Evolutionary conservation across 805 yeast species (phyloP).

Genomic region (Ogataea nonfermentans): DNA sequence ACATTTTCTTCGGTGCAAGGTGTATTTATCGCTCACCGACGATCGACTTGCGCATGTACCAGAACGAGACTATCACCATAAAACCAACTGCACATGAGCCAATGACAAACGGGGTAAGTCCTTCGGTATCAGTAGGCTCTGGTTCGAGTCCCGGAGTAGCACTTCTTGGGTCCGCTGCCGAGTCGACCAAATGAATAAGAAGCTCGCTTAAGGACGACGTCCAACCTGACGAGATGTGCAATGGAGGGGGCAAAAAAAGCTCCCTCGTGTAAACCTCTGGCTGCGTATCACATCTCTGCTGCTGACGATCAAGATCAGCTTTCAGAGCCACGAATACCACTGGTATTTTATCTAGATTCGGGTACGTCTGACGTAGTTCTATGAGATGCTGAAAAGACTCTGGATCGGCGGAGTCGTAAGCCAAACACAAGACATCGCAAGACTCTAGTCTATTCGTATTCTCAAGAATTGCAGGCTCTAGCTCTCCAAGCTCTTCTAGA

Average conservation of each 20-base stretch:
- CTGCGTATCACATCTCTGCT: conserved; percentile 79
- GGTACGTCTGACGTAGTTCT: conserved; percentile 60
- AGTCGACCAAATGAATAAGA: conserved; percentile 83
- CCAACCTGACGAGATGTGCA: conserved; percentile 92
- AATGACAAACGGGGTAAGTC: conserved; percentile 49
- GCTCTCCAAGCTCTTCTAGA: conserved; percentile 84
- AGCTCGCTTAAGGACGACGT: conserved; percentile 79
- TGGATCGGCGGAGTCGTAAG: conserved; percentile 95
- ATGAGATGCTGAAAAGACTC: conserved; percentile 85
- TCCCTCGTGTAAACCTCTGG: conserved; percentile 83
- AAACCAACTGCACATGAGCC: conserved; percentile 72
- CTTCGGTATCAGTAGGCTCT: conserved; percentile 50
- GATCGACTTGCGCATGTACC: conserved; percentile 57
- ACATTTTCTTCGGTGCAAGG: conserved; percentile 5
- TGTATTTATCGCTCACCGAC: conserved; percentile 12
- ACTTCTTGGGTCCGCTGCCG: conserved; percentile 73
- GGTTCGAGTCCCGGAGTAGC: conserved; percentile 80
- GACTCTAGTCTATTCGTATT: conserved; percentile 67
- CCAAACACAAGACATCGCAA: conserved; percentile 87
- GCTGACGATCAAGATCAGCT: conserved; percentile 94
- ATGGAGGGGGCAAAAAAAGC: conserved; percentile 69
- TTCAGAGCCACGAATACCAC: conserved; percentile 86
- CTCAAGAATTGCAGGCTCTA: conserved; percentile 77
- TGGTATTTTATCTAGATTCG: conserved; percentile 65
- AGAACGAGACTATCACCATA: conserved; percentile 58